phyloP scores from a whole-genome alignment of 768 basidiomycete species.

The Lactarius indigo region DNA sequence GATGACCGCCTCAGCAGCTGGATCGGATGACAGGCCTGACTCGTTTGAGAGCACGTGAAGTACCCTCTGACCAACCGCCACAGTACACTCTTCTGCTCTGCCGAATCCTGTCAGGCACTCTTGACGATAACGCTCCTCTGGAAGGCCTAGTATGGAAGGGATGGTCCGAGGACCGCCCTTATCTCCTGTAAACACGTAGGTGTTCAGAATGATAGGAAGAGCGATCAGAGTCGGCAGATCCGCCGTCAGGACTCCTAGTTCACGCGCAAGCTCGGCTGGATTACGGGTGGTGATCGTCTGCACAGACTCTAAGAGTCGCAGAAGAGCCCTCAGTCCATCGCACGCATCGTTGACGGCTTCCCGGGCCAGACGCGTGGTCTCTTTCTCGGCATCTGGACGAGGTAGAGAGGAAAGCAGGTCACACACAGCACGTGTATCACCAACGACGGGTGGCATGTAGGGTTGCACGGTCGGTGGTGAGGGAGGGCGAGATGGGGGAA shows the following conservation, averaged over 20 bases:
- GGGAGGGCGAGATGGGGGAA: conserved; percentile 63
- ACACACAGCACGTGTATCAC: conserved; percentile 60
- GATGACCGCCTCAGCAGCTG: conserved; percentile 26
- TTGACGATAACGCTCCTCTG: conserved; percentile 62
- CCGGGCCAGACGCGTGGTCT: conserved; percentile 53
- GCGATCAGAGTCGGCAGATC: conserved; percentile 74
- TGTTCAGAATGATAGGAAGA: conserved; percentile 61
- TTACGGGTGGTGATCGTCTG: conserved; percentile 22
- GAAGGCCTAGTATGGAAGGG: conserved; percentile 51
- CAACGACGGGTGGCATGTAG: conserved; percentile 40
- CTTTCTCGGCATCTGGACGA: conserved; percentile 50
- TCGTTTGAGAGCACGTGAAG: conserved; percentile 44
- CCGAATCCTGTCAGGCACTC: conserved; percentile 73
- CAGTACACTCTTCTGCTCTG: conserved; percentile 70
- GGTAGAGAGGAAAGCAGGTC: conserved; percentile 60
- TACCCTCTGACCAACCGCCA: conserved; percentile 53
- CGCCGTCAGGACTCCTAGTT: conserved; percentile 52
- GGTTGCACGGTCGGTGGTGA: conserved; percentile 46
- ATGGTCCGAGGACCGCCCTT: conserved; percentile 40
- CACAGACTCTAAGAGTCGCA: conserved; percentile 50
- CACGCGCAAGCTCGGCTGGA: conserved; percentile 32
- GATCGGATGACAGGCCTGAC: conserved; percentile 18
- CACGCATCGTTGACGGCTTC: conserved; percentile 83
- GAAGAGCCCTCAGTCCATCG: conserved; percentile 55
- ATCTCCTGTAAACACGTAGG: conserved; percentile 32